Base-by-base conservation (phyloP, 2,329 filamentous ascomycete genomes). In the Dothidotthia symphoricarpi region DNA sequence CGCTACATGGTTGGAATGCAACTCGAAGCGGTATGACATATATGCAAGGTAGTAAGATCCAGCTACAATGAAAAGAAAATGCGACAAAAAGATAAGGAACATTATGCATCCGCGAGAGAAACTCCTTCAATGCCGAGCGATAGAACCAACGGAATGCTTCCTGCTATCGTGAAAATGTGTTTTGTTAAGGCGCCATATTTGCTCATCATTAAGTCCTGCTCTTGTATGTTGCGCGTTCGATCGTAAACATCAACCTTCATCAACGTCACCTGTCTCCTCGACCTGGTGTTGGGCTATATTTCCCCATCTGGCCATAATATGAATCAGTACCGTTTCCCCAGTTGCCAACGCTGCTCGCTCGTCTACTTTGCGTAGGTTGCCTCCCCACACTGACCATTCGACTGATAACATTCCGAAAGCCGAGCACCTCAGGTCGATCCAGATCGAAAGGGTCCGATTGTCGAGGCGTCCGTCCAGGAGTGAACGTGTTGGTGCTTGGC, bases 381-480 rank as follows among this genome's bases (percentile, higher is more conserved):
- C 61, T 47, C 7, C 55, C 59, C 10, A 64, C 48, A 32, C 58
- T 65, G 3, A 45, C 56, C 22, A 64, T 58, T 32, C 61, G 49
- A 10, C 53, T 57, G 27, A 51, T 43, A 12, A 63, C 54, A 27
- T 45, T 49, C 4, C 61, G 55, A 31, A 67, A 64, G 1, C 61
- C 59, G 7, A 69, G 49, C 7, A 69, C 58, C 40, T 69, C 66
- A 8, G 66, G 66, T 10, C 63, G 51, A 36, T 69, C 66, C 11
- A 69, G 58, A 38, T 69, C 66, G 29, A 69, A 69, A 1, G 66
- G 66, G 38, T 69, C 66, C 2, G 64, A 67, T 27, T 68, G 63
- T 11, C 65, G 59, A 24, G 62, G 57, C n/a, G 48, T 55, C 6
- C 60, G 54, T 2, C 26, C 45, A 9, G 47, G 49, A 12, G 48